Conservation (phyloP, 2,329 filamentous ascomycete species). For the Fusarium solani-melongenae region DNA sequence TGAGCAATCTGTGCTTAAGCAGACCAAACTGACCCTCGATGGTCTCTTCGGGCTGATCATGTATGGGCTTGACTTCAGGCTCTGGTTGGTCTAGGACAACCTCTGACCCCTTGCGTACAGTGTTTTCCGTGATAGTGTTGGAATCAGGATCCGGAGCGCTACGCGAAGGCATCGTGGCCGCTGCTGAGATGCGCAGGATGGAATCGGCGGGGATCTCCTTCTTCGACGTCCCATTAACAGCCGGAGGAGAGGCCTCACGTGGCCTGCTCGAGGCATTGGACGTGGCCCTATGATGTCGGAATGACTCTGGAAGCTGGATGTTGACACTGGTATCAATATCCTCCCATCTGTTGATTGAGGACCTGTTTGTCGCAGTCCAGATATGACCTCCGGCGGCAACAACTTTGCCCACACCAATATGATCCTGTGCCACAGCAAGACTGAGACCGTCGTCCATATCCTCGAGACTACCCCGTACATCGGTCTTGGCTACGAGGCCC, state of each 20-base stretch:
- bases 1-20: constrained; percentile 91
- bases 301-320: constrained; percentile 71
- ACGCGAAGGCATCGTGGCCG: constrained; percentile 76
- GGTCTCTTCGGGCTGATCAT: constrained; percentile 77
- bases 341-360: constrained; percentile 91
- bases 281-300: constrained; percentile 59
- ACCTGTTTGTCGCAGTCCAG: constrained; percentile 91
- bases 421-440: constrained; percentile 90
- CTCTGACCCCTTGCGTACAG: constrained; percentile 54
- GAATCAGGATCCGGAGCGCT: constrained; percentile 66
- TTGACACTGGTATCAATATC: constrained; percentile 84
- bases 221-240: constrained; percentile 53
- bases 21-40: constrained; percentile 96
- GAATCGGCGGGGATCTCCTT: constrained; percentile 81
- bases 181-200: constrained; percentile 85
- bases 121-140: constrained; percentile 58
- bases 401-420: constrained; percentile 80
- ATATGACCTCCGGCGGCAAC: constrained; percentile 79
- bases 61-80: constrained; percentile 66
- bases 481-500: constrained; percentile 95
- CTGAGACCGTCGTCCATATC: constrained; percentile 87
- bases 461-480: constrained; percentile 76
- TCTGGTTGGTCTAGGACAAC: constrained; percentile 44
- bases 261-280: constrained; percentile 56
- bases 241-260: constrained; percentile 47